These are phyloP conservation scores for Globisporangium camurandrum DNA, from an alignment of 352 stramenopile genomes.

Conservation along the genomic window DNA sequence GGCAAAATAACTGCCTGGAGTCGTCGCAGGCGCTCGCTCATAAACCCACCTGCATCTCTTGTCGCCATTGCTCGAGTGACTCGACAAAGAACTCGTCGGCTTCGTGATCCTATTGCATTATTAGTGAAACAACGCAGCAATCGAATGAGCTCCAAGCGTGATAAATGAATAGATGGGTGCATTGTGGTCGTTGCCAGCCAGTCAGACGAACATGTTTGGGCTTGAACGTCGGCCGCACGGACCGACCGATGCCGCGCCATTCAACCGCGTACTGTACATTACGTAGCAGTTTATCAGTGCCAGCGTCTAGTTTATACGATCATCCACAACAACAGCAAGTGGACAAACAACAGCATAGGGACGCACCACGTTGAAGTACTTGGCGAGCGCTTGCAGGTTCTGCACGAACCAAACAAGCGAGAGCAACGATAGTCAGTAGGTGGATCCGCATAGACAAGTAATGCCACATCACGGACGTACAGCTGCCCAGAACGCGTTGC, in stretches of 20 bases:
- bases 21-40: no score
- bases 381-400: conserved; percentile 70
- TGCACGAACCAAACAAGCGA: conserved; percentile 9
- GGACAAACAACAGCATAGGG: neutral
- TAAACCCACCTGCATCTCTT: conserved; percentile 29
- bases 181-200: no score
- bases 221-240: conserved; percentile 46
- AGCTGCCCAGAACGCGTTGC: conserved; percentile 71
- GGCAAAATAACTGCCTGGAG: no score
- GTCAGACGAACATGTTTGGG: conserved; percentile 34
- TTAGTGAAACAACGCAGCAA: neutral
- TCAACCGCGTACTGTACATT: conserved; percentile 63
- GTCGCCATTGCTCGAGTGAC: conserved; percentile 66
- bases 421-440: conserved; percentile 3
- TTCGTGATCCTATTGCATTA: conserved; percentile 55
- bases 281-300: no score
- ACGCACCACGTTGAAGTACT: conserved; percentile 74
- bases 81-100: conserved; percentile 79
- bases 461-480: conserved; percentile 14
- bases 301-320: no score
- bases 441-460: neutral
- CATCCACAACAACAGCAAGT: neutral
- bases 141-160: no score
- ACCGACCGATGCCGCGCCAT: conserved; percentile 75
- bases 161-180: no score